Percentiles rank a stretch among this genome's conserved stretches.
Evolutionary conservation across 1,284 basidiomycete species (phyloP).

Genomic region (Taiwanofungus camphoratus): DNA sequence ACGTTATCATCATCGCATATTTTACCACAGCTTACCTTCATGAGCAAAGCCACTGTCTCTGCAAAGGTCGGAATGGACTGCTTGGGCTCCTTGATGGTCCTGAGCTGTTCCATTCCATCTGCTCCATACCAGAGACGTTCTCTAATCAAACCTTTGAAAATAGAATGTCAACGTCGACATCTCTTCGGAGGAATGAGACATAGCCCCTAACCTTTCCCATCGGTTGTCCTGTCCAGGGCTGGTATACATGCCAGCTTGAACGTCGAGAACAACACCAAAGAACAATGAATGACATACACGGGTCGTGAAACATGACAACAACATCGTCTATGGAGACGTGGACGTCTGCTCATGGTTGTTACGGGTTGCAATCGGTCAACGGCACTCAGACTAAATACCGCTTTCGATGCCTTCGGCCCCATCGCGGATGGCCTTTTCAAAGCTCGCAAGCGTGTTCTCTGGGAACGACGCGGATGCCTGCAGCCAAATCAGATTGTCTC

Average conservation of each 20-base stretch:
- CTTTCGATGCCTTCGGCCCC: constrained; percentile 96
- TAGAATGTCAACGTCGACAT: too few species aligned
- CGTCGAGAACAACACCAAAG: constrained; percentile 10
- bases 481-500: constrained; percentile 10
- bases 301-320: constrained; percentile 96
- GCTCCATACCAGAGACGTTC: constrained; percentile 69
- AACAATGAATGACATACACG: constrained; percentile 45
- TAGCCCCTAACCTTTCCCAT: constrained; percentile 47
- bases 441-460: constrained; percentile 90
- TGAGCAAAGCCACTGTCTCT: constrained; percentile 77
- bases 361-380: constrained; percentile 33
- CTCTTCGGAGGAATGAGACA: too few species aligned
- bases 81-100: constrained; percentile 76
- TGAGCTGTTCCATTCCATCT: constrained; percentile 77
- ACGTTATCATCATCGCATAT: too few species aligned
- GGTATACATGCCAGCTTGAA: constrained; percentile 13
- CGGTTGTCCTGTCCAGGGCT: constrained; percentile 67
- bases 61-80: constrained; percentile 87
- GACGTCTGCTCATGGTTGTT: constrained; percentile 75
- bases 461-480: constrained; percentile 85
- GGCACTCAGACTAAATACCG: constrained; percentile 48
- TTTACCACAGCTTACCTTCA: constrained; percentile 65
- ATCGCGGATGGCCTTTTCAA: constrained; percentile 88
- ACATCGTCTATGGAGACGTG: constrained; percentile 90
- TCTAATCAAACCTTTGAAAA: constrained; percentile 63